A percentile compares a stretch with the other conserved stretches of the same genome.
Conservation (phyloP, 192 early-diverging fungal genomes). For the Thamnidium elegans region DNA sequence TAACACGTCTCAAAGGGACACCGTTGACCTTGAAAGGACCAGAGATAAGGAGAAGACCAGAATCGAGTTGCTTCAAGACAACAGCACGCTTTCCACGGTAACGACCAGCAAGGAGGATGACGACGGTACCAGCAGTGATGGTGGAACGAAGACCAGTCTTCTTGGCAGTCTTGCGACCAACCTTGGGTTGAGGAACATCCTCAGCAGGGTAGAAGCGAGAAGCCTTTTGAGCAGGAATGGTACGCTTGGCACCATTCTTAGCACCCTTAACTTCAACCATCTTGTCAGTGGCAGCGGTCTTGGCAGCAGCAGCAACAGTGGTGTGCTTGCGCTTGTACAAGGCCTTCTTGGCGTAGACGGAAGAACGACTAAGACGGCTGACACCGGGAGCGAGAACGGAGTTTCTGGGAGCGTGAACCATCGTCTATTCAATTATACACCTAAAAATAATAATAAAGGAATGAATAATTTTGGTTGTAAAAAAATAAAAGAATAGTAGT, state of each 20-base stretch:
- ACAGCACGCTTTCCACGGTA: conserved; percentile 99
- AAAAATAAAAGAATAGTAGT: no score
- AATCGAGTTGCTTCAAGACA: conserved; percentile 93
- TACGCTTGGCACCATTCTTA: conserved; percentile 77
- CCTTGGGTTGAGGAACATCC: conserved; percentile 77
- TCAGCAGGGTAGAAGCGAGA: conserved; percentile 83
- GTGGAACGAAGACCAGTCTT: conserved; percentile 75
- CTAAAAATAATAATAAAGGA: conserved; percentile 3
- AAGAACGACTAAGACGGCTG: conserved; percentile 77
- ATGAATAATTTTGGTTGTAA: no score
- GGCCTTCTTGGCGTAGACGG: conserved; percentile 82
- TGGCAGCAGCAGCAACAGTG: conserved; percentile 45
- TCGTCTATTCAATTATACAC: conserved; percentile 28
- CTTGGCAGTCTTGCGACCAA: conserved; percentile 73
- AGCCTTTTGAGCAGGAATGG: conserved; percentile 68
- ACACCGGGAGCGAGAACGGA: conserved; percentile 83
- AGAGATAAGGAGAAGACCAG: conserved; percentile 94
- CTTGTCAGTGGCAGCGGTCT: conserved; percentile 56
- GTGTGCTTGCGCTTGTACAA: conserved; percentile 87
- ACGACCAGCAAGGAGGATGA: conserved; percentile 92
- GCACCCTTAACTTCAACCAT: conserved; percentile 71
- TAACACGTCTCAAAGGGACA: conserved; percentile 95
- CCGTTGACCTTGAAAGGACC: conserved; percentile 99
- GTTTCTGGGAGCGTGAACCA: conserved; percentile 73
- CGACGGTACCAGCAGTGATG: conserved; percentile 97